Percentiles rank a stretch among this genome's conserved stretches.
phyloP scores from a whole-genome alignment of 2,329 filamentous ascomycete species.

The Paecilomyces sp. region DNA sequence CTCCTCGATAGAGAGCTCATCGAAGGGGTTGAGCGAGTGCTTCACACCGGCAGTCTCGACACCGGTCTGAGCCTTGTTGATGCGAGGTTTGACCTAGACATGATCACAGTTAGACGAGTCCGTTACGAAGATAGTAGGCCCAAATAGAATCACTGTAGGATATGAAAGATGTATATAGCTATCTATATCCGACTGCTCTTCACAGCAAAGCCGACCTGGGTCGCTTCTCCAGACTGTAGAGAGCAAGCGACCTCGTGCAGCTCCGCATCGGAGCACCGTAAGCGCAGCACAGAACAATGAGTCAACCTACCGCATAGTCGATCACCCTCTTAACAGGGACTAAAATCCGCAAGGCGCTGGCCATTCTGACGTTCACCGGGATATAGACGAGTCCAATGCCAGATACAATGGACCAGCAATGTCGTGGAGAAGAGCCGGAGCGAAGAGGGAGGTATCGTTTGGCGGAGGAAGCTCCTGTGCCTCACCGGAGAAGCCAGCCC shows the following conservation, averaged over 20 bases:
- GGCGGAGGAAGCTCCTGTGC: neutral
- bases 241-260: neutral
- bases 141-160: neutral
- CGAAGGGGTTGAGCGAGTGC: constrained; percentile 98
- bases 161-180: neutral
- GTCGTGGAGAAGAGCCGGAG: neutral
- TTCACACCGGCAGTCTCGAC: constrained; percentile 91
- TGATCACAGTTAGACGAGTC: neutral
- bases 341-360: constrained; percentile 58
- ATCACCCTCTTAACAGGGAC: constrained; percentile 79
- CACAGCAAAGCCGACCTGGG: no score
- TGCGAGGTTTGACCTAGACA: constrained; percentile 58
- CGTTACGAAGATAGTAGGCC: neutral
- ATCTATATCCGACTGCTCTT: no score
- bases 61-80: constrained; percentile 68
- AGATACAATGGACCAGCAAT: neutral
- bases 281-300: constrained; percentile 1
- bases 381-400: neutral
- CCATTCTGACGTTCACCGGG: constrained; percentile 27
- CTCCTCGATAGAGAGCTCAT: constrained; percentile 96
- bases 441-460: neutral
- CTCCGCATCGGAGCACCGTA: neutral
- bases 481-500: neutral
- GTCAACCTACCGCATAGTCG: constrained; percentile 66
- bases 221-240: neutral